Conservation (phyloP, 1,284 basidiomycete species). For the Ganoderma boninense region DNA sequence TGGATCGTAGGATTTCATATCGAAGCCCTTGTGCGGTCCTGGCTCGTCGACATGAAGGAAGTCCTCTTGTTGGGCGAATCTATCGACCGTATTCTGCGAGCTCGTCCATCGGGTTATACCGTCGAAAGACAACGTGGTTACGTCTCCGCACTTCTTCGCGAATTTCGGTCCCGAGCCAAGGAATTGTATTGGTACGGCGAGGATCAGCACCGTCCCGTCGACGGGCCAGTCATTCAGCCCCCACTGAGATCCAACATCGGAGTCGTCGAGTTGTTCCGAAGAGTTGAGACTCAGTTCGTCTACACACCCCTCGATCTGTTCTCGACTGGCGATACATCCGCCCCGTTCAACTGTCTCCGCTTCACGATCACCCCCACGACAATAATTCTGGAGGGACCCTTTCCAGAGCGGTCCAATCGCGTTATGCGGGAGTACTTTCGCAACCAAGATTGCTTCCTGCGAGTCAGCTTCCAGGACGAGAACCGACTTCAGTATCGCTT, state of each 20-base stretch:
- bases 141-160: conserved; percentile 50
- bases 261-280: conserved; percentile 16
- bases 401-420: conserved; percentile 71
- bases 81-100: conserved; percentile 43
- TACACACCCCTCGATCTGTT: conserved; percentile 17
- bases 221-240: not conserved
- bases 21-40: conserved; percentile 52
- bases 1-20: conserved; percentile 67
- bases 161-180: conserved; percentile 48
- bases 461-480: conserved; percentile 72
- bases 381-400: conserved; percentile 65
- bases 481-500: conserved; percentile 56
- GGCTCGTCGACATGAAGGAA: conserved; percentile 55
- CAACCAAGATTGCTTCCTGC: conserved; percentile 64
- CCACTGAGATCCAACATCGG: conserved; percentile 15
- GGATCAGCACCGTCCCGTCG: not conserved
- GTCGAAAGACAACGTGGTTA: conserved; percentile 39
- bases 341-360: conserved; percentile 61
- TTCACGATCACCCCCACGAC: conserved; percentile 68
- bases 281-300: conserved; percentile 36
- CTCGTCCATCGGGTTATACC: conserved; percentile 33
- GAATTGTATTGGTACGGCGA: conserved; percentile 39
- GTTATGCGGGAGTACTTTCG: conserved; percentile 61
- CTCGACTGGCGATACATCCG: conserved; percentile 9
- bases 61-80: conserved; percentile 50